These are phyloP conservation scores for Abrus pulchellus DNA, from an alignment of 306 rosid genomes.

Conservation along the genomic window DNA sequence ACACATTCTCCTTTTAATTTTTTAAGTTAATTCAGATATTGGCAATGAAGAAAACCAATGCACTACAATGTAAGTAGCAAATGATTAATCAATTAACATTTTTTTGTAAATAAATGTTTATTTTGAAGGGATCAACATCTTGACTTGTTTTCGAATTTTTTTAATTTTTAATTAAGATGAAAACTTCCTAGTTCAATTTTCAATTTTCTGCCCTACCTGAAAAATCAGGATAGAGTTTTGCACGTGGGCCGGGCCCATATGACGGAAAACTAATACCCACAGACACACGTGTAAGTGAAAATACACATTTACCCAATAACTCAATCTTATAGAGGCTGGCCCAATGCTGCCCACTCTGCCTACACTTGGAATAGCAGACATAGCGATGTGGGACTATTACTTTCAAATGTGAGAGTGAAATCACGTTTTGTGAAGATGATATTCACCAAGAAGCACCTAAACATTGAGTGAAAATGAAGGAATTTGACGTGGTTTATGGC, in stretches of 20 bases:
- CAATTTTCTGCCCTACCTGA: neutral
- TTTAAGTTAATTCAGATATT: neutral
- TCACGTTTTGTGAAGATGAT: constrained; percentile 2
- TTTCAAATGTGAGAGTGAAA: constrained; percentile 18
- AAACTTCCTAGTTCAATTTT: neutral
- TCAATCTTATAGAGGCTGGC: constrained; percentile 16
- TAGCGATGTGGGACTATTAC: constrained; percentile 39
- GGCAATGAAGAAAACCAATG: neutral
- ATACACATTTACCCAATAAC: neutral
- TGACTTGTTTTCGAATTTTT: neutral
- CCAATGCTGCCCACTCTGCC: constrained; percentile 49
- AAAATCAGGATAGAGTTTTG: neutral
- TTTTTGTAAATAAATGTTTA: too few relatives aligned
- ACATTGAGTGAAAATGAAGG: constrained; percentile 22
- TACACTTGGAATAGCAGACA: constrained; percentile 1
- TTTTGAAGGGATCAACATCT: neutral
- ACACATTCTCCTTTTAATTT: neutral
- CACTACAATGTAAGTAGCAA: neutral
- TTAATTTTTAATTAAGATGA: neutral
- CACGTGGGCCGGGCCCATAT: constrained; percentile 50
- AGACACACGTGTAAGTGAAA: constrained; percentile 47
- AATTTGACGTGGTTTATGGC: constrained; percentile 33
- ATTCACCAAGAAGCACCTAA: constrained; percentile 2
- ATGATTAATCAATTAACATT: neutral
- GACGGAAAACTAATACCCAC: constrained; percentile 8